Evolutionary conservation across 2,329 filamentous ascomycete species (phyloP).

Genomic region (Graphilbum sp.): DNA sequence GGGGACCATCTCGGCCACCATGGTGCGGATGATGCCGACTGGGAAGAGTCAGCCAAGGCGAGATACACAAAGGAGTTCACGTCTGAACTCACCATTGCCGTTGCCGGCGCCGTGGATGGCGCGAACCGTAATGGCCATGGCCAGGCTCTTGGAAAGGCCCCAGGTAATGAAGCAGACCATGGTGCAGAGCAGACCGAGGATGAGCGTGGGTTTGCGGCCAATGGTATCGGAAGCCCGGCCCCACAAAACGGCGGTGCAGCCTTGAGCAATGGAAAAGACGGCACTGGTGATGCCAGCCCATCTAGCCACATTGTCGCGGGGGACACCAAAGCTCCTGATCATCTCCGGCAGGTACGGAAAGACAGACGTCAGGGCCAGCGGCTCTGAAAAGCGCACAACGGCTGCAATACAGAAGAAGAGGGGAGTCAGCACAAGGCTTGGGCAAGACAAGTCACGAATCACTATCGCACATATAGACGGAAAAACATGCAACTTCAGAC

Average conservation of each 20-base stretch:
- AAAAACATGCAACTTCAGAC: too few species aligned
- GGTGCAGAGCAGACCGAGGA: slow-evolving; percentile 57
- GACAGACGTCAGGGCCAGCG: slow-evolving; percentile 54
- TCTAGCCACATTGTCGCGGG: slow-evolving; percentile 55
- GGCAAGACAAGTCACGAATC: too few species aligned
- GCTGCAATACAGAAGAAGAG: slow-evolving; percentile 26
- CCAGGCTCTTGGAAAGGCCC: slow-evolving; percentile 64
- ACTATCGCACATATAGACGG: too few species aligned
- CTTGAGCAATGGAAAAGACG: slow-evolving; percentile 57
- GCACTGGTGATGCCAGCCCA: slow-evolving; percentile 66
- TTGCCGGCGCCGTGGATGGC: slow-evolving; percentile 71
- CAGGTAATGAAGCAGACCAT: slow-evolving; percentile 71
- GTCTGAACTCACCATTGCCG: slow-evolving; percentile 59
- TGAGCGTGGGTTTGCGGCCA: slow-evolving; percentile 69
- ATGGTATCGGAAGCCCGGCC: slow-evolving; percentile 60
- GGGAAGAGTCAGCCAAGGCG: not conserved
- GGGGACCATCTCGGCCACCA: slow-evolving; percentile 85
- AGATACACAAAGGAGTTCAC: slow-evolving; percentile 6
- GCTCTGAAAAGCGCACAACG: slow-evolving; percentile 65
- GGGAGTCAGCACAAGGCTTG: not conserved
- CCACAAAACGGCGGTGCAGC: slow-evolving; percentile 57
- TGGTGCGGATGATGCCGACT: slow-evolving; percentile 83
- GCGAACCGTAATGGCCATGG: slow-evolving; percentile 65
- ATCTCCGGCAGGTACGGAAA: slow-evolving; percentile 63
- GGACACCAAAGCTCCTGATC: slow-evolving; percentile 63